Conservation (phyloP, 78 protist genomes). For the Pigoraptor vietnamica region DNA sequence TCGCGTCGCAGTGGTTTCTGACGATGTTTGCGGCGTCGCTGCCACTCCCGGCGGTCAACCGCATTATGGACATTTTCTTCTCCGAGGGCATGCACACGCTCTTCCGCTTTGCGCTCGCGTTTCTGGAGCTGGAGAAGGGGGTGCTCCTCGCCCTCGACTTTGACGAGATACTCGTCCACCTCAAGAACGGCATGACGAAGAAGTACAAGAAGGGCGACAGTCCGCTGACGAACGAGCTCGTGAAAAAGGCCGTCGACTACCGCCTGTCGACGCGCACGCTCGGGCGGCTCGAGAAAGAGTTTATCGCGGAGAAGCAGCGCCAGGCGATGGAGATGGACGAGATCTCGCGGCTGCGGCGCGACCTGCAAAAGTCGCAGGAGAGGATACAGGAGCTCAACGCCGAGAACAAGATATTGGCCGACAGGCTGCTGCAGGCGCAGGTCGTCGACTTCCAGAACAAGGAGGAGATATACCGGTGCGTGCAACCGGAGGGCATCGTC, state of each 20-base stretch:
- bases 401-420: not conserved
- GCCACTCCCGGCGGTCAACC: not conserved
- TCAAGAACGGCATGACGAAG: not conserved
- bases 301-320: not conserved
- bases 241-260: not conserved
- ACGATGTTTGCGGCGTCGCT: not conserved
- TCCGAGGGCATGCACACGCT: not conserved
- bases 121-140: not conserved
- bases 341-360: not conserved
- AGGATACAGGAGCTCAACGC: not conserved
- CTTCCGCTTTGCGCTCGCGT: not conserved
- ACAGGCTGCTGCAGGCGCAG: not conserved
- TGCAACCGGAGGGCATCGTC: not conserved
- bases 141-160: not conserved
- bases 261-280: not conserved
- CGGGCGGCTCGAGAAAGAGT: not conserved
- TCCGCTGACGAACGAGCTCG: not conserved
- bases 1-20: conserved; percentile 8
- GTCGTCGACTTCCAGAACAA: not conserved
- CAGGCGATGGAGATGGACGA: not conserved
- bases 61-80: conserved; percentile 1
- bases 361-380: not conserved
- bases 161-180: not conserved
- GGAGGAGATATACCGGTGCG: not conserved
- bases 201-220: not conserved